These are phyloP conservation scores for Nitzschia inconspicua DNA, from an alignment of 108 stramenopile genomes.

Conservation along the genomic window DNA sequence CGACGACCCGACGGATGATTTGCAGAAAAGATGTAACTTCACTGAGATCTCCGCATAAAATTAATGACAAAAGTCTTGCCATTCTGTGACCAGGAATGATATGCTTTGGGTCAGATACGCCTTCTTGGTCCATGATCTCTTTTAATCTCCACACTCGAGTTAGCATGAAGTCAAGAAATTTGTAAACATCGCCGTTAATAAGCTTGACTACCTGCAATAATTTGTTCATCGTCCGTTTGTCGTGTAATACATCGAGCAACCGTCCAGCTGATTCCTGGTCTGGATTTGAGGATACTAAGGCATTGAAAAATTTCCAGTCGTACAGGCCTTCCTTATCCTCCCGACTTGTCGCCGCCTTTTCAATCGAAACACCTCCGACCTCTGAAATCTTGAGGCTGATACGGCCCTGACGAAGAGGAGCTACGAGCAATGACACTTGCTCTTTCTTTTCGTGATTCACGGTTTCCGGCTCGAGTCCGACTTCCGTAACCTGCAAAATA, in stretches of 20 bases:
- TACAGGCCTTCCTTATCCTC: slow-evolving; percentile 80
- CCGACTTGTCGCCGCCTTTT: slow-evolving; percentile 73
- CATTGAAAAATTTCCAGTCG: slow-evolving; percentile 91
- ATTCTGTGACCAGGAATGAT: slow-evolving; percentile 75
- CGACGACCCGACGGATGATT: slow-evolving; percentile 67
- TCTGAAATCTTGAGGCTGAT: slow-evolving; percentile 77
- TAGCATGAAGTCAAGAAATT: slow-evolving; percentile 44
- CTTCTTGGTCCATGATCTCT: slow-evolving; percentile 82
- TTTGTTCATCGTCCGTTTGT: slow-evolving; percentile 79
- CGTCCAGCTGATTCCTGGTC: slow-evolving; percentile 67
- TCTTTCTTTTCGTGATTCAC: slow-evolving; percentile 74
- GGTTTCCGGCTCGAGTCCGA: slow-evolving; percentile 63
- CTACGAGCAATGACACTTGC: slow-evolving; percentile 70
- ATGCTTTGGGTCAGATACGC: slow-evolving; percentile 73
- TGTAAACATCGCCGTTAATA: slow-evolving; percentile 72
- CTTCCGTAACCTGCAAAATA: slow-evolving; percentile 69
- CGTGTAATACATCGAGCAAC: slow-evolving; percentile 76
- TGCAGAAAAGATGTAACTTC: slow-evolving; percentile 69
- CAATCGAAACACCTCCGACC: slow-evolving; percentile 81
- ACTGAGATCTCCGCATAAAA: slow-evolving; percentile 66
- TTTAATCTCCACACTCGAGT: slow-evolving; percentile 80
- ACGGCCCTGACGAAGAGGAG: slow-evolving; percentile 79
- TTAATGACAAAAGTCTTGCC: slow-evolving; percentile 70
- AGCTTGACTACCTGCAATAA: slow-evolving; percentile 70
- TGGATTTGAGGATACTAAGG: slow-evolving; percentile 65